phyloP scores from a whole-genome alignment of 2,329 filamentous ascomycete species.

The Claviceps fusiformis region DNA sequence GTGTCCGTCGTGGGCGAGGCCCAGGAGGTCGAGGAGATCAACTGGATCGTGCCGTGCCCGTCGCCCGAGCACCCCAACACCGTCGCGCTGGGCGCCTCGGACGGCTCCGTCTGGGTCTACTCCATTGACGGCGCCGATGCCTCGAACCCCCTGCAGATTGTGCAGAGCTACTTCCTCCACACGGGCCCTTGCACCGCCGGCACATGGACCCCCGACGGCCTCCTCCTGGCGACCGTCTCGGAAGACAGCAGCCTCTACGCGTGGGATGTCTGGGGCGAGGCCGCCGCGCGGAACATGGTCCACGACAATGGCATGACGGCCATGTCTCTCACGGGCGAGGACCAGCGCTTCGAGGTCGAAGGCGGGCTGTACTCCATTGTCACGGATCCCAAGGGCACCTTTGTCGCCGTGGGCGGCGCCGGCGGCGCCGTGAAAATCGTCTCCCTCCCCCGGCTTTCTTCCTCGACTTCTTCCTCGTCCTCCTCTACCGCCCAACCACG shows the following conservation, averaged over 20 bases:
- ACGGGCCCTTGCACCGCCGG: slow-evolving; percentile 78
- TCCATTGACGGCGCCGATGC: slow-evolving; percentile 56
- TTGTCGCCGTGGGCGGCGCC: slow-evolving; percentile 78
- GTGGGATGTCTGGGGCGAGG: slow-evolving; percentile 79
- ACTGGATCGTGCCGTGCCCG: slow-evolving; percentile 74
- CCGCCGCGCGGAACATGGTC: slow-evolving; percentile 41
- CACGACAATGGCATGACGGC: slow-evolving; percentile 48
- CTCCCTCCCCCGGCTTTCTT: slow-evolving; percentile 55
- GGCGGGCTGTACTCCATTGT: slow-evolving; percentile 84
- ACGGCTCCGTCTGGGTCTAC: slow-evolving; percentile 94
- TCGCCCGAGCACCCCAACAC: slow-evolving; percentile 60
- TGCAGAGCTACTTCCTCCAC: slow-evolving; percentile 88
- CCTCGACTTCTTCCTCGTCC: not conserved
- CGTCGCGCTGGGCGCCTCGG: slow-evolving; percentile 73
- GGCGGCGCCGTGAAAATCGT: slow-evolving; percentile 77
- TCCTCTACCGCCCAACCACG: not conserved
- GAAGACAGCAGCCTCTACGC: slow-evolving; percentile 85
- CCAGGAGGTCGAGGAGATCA: slow-evolving; percentile 88
- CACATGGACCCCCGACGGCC: slow-evolving; percentile 78
- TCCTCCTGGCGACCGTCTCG: slow-evolving; percentile 72
- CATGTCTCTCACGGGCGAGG: slow-evolving; percentile 61
- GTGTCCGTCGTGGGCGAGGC: slow-evolving; percentile 58
- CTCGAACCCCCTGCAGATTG: slow-evolving; percentile 55
- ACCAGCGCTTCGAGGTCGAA: slow-evolving; percentile 85
- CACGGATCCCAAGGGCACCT: slow-evolving; percentile 63